Percentiles rank a stretch among this genome's conserved stretches.
These are phyloP conservation scores for Citrus australasica DNA, from an alignment of 345 rosid genomes.

Conservation along the genomic window DNA sequence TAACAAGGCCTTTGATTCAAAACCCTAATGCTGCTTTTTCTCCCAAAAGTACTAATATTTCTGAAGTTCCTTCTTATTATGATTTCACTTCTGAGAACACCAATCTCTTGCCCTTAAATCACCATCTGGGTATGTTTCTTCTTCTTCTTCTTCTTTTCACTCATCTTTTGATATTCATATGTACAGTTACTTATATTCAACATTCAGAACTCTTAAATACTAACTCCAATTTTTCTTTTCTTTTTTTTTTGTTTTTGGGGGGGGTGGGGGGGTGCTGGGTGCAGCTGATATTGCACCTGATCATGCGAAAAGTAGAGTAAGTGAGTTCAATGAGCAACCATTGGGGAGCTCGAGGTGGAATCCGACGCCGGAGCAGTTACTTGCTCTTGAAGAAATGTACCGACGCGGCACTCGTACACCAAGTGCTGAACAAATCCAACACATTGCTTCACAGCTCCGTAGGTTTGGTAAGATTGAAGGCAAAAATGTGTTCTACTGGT, in stretches of 20 bases:
- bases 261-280: not conserved
- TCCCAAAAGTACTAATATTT: not conserved
- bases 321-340: conserved; percentile 8
- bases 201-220: no score
- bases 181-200: not conserved
- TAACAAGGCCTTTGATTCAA: not conserved
- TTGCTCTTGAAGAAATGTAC: conserved; percentile 58
- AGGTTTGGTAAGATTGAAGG: conserved; percentile 72
- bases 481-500: conserved; percentile 81
- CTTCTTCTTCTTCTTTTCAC: not conserved
- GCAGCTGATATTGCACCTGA: conserved; percentile 2
- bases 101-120: conserved; percentile 5
- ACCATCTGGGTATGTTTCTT: conserved; percentile 18
- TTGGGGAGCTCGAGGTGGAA: conserved; percentile 63
- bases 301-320: conserved; percentile 3
- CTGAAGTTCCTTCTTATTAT: not conserved
- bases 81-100: not conserved
- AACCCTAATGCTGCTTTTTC: conserved; percentile 1
- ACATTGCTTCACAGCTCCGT: conserved; percentile 55
- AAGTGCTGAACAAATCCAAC: conserved; percentile 57
- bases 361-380: conserved; percentile 68
- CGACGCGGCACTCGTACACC: conserved; percentile 60
- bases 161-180: not conserved
- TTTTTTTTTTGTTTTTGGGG: not conserved
- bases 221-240: not conserved